These are phyloP conservation scores for Penicillium sp. DNA, from an alignment of 2,329 filamentous ascomycete species.

Conservation along the genomic window DNA sequence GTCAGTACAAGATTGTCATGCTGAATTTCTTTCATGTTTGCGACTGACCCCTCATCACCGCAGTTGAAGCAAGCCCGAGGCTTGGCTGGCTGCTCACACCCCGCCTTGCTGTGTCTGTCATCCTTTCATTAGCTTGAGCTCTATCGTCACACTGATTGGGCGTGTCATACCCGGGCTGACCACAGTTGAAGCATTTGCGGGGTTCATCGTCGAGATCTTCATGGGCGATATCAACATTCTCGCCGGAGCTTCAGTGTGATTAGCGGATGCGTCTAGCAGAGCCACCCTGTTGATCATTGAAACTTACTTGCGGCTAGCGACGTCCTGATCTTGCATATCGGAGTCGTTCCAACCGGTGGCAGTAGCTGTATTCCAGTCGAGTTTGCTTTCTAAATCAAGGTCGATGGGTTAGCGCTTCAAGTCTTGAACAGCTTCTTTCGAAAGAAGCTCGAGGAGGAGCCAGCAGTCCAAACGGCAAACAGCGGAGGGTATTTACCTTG, in stretches of 20 bases:
- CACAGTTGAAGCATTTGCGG: slow-evolving; percentile 41
- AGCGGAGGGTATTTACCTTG: not conserved
- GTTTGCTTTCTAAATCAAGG: too few species aligned
- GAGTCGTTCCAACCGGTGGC: too few species aligned
- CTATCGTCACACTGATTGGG: not conserved
- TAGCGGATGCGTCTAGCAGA: too few species aligned
- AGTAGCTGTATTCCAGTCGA: too few species aligned
- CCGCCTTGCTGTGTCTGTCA: slow-evolving; percentile 38
- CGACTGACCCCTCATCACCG: slow-evolving; percentile 10
- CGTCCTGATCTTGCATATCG: slow-evolving; percentile 10
- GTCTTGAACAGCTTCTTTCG: too few species aligned
- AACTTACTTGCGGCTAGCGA: slow-evolving; percentile 35
- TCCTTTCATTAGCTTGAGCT: slow-evolving; percentile 1
- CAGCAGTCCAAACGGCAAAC: not conserved
- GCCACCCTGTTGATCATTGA: not conserved
- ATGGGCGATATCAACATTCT: slow-evolving; percentile 34
- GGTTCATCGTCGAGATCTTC: slow-evolving; percentile 37
- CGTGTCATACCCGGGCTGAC: slow-evolving; percentile 34
- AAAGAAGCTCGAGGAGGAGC: too few species aligned
- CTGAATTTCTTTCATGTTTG: not conserved
- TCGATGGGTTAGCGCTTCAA: too few species aligned
- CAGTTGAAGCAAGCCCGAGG: slow-evolving; percentile 10
- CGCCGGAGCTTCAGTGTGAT: slow-evolving; percentile 29
- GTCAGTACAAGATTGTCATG: not conserved
- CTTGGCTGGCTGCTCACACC: slow-evolving; percentile 39